Percentiles rank a stretch among this genome's conserved stretches.
Evolutionary conservation across 2,329 filamentous ascomycete species (phyloP).

Genomic region (Leptographium flavum): DNA sequence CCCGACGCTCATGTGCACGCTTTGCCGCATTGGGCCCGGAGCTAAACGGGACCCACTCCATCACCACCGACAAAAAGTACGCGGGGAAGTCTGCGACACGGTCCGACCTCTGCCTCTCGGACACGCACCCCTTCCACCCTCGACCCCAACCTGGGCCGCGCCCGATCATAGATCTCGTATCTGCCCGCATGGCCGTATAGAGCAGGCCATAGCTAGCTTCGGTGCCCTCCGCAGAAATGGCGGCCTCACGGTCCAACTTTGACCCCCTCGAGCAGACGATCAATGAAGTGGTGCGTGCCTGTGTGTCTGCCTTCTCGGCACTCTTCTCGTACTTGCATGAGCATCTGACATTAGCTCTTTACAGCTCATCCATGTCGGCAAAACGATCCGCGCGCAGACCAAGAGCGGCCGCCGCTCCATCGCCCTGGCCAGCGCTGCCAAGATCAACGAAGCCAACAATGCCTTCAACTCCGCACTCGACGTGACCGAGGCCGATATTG

Average conservation of each 20-base stretch:
- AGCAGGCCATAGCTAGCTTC: not conserved
- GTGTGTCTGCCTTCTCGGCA: not conserved
- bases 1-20: not conserved
- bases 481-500: constrained; percentile 42
- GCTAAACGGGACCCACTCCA: not conserved
- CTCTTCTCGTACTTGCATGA: no score
- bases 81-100: not conserved
- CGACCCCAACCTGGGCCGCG: no score
- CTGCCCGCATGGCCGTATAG: no score
- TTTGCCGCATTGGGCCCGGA: not conserved
- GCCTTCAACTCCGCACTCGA: constrained; percentile 39
- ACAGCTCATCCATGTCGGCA: constrained; percentile 45
- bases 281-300: constrained; percentile 36
- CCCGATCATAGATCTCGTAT: no score
- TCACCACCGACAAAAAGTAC: no score
- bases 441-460: constrained; percentile 30
- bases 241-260: constrained; percentile 23
- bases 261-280: constrained; percentile 37
- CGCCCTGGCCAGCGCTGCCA: constrained; percentile 21
- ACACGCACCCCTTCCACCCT: no score
- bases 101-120: no score
- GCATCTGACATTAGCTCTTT: not conserved
- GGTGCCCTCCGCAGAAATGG: constrained; percentile 14
- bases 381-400: constrained; percentile 34
- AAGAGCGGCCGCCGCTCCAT: constrained; percentile 28